These are phyloP conservation scores for Fusarium ambrosium DNA, from an alignment of 2,329 filamentous ascomycete genomes.

Conservation along the genomic window DNA sequence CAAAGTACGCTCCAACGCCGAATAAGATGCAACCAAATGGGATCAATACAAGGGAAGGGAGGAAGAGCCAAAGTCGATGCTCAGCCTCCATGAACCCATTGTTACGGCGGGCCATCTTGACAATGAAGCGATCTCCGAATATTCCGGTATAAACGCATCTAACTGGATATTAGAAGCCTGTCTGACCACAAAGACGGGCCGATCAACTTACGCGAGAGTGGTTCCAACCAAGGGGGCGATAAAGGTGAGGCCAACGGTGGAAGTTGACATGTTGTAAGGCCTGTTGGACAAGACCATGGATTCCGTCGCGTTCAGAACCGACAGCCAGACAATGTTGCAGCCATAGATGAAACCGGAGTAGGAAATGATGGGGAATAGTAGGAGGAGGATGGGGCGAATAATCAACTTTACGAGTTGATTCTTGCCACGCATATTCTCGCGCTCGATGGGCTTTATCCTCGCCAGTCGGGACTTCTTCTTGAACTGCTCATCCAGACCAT, in stretches of 20 bases:
- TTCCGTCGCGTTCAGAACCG: background rate
- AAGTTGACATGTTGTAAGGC: background rate
- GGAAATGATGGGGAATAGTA: background rate
- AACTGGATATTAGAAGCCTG: background rate
- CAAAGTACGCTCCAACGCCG: background rate
- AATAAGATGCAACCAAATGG: background rate
- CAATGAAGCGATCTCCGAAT: slow-evolving; percentile 6
- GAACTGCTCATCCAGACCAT: background rate
- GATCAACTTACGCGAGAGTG: background rate
- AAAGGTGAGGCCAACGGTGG: background rate
- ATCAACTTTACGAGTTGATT: background rate
- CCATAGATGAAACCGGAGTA: background rate
- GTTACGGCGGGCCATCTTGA: slow-evolving; percentile 7
- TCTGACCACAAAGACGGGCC: background rate
- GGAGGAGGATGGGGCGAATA: background rate
- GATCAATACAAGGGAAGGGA: background rate
- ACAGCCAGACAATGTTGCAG: background rate
- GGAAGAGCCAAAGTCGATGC: slow-evolving; percentile 14
- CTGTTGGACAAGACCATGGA: background rate
- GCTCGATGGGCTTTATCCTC: background rate
- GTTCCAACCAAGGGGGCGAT: background rate
- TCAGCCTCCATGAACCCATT: slow-evolving; percentile 13
- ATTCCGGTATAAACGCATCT: slow-evolving; percentile 1
- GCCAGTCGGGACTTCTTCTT: background rate
- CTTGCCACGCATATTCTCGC: background rate